These are phyloP conservation scores for Phaeosphaeria sp. DNA, from an alignment of 2,329 filamentous ascomycete species.

Conservation along the genomic window DNA sequence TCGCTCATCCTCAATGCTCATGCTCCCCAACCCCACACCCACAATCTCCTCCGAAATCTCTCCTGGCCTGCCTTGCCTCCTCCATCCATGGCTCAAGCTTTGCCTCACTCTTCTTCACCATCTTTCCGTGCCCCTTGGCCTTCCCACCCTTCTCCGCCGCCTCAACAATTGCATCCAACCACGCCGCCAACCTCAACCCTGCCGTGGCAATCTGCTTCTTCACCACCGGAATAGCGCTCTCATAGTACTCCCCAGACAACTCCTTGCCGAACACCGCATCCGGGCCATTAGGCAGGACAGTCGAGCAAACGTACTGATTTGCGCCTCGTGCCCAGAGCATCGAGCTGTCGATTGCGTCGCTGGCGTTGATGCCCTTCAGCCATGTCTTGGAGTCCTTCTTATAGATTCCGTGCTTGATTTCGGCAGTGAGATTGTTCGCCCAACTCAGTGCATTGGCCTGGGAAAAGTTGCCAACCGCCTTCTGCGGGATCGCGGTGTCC, in stretches of 20 bases:
- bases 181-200: conserved; percentile 39
- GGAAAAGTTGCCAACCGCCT: conserved; percentile 49
- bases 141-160: conserved; percentile 19
- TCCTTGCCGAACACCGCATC: conserved; percentile 47
- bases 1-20: too few species aligned
- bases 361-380: conserved; percentile 46
- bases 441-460: conserved; percentile 48
- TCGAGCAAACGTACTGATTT: conserved; percentile 52
- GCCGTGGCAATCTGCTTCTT: conserved; percentile 55
- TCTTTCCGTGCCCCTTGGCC: conserved; percentile 9
- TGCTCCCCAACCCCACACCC: conserved; percentile 29
- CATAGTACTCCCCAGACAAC: conserved; percentile 45
- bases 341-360: conserved; percentile 44
- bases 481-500: conserved; percentile 55
- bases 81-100: conserved; percentile 37
- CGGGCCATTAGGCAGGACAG: conserved; percentile 50
- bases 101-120: conserved; percentile 17
- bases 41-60: conserved; percentile 38
- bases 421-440: conserved; percentile 45
- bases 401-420: conserved; percentile 51
- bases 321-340: conserved; percentile 53
- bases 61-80: conserved; percentile 32
- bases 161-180: conserved; percentile 38
- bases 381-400: conserved; percentile 39
- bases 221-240: conserved; percentile 48